Base-by-base conservation (phyloP, 2,329 filamentous ascomycete genomes). In the Aspergillus puulaauensis region DNA sequence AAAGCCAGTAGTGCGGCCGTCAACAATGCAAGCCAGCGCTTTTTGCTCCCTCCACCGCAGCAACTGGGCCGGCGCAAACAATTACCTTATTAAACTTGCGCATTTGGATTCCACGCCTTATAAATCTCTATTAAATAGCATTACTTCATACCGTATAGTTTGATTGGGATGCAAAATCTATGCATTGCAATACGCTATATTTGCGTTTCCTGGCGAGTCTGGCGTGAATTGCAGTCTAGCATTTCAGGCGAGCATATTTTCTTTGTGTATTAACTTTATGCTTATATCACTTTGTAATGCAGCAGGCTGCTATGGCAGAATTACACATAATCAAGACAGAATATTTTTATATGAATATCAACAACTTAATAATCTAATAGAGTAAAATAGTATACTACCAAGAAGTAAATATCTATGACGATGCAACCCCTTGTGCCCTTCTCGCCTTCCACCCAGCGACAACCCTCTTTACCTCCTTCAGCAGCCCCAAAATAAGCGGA, bases 401-500 rank as follows among this genome's bases (percentile, higher is more conserved):
- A 12, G 23, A 50, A 37, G 23, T 27, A 31, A 47, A 6, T 45
- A 11, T 24, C 23, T 15, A 37, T 24, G 35, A 35, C 19, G 14
- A 24, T n/a, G 33, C 5, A 15, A n/a, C 17, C 9, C 44, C 24
- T 31, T 15, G 43, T 8, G 35, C 14, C 52, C 54, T 70, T 52
- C 59, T 68, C 27, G 66, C 65, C 62, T 71, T 76, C 64, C 68
- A 68, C 14, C 62, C 60, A 41, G 66, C 60, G 6, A 74, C 59
- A 21, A 79, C 47, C 46, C 81, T 83, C 75, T 86, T 91, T 17
- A 95, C 48, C 79, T 98, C 93, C 67, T 93, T 96, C 45, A 96
- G 65, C 27, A 91, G 78, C 4, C 90, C 89, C 83, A 97, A 90
- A 6, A 97, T 73, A 50, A 99, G 77, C 39, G 95, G 95, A 12